phyloP scores from a whole-genome alignment of 805 yeast species.

The Zygoascus bituminiphila region DNA sequence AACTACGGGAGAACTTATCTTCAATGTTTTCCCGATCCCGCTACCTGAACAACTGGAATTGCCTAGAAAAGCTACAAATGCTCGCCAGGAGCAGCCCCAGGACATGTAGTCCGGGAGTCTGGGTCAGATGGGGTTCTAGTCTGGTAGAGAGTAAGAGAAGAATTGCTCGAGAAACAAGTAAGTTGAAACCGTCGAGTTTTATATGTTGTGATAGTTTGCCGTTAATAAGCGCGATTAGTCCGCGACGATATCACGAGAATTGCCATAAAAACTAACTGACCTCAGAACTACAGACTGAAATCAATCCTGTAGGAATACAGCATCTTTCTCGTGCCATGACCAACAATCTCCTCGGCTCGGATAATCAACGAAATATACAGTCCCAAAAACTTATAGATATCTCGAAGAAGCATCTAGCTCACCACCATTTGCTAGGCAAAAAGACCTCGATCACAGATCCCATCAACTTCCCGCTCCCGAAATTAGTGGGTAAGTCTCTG shows the following conservation, averaged over 20 bases:
- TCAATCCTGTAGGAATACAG: slow-evolving; percentile 29
- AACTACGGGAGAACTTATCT: too few relatives aligned
- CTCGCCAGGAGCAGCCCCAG: too few relatives aligned
- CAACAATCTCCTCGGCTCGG: slow-evolving; percentile 18
- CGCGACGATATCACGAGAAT: too few relatives aligned
- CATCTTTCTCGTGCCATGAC: slow-evolving; percentile 19
- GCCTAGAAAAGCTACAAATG: too few relatives aligned
- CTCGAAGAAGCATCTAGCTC: slow-evolving; percentile 51
- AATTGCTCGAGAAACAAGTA: slow-evolving; percentile 1
- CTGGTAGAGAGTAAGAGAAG: slow-evolving; percentile 1
- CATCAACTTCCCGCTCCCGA: slow-evolving; percentile 46
- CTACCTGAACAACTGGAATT: too few relatives aligned
- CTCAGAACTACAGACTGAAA: slow-evolving; percentile 3
- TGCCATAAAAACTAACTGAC: not conserved
- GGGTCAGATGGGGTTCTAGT: not conserved
- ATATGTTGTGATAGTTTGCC: not conserved
- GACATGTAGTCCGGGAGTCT: too few relatives aligned
- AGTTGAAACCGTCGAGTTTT: not conserved
- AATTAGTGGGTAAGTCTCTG: slow-evolving; percentile 57
- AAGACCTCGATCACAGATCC: slow-evolving; percentile 57
- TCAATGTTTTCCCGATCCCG: not conserved
- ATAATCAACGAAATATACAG: slow-evolving; percentile 14
- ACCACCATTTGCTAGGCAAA: slow-evolving; percentile 67
- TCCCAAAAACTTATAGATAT: slow-evolving; percentile 37
- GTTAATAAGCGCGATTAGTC: too few relatives aligned